Evolutionary conservation across 306 rosid genomes (phyloP).

Genomic region (Lablab purpureus): DNA sequence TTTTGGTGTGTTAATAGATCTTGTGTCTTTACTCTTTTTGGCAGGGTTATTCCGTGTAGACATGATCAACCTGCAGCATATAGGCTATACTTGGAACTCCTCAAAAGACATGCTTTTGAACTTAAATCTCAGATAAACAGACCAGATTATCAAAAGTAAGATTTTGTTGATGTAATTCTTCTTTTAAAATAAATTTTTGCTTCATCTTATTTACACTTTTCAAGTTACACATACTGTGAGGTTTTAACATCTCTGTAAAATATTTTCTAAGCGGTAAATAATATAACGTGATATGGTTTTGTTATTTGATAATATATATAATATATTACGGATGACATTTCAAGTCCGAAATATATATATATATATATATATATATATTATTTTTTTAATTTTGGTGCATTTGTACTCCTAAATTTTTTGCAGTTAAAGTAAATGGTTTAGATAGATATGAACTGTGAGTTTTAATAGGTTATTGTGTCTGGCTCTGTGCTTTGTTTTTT

Average conservation of each 20-base stretch:
- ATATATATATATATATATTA: too few relatives aligned
- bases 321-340: conserved; percentile 30
- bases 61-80: conserved; percentile 80
- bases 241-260: conserved; percentile 2
- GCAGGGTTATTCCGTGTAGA: conserved; percentile 90
- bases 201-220: conserved; percentile 19
- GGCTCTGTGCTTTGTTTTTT: conserved; percentile 19
- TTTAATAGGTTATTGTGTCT: conserved; percentile 20
- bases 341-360: background rate
- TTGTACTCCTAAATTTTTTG: conserved; percentile 9
- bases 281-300: conserved; percentile 2
- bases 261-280: background rate
- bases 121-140: conserved; percentile 74
- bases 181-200: background rate
- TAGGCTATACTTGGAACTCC: conserved; percentile 86
- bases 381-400: background rate
- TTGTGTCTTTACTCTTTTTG: conserved; percentile 23
- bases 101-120: conserved; percentile 76
- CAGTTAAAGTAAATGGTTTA: conserved; percentile 34
- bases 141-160: conserved; percentile 75
- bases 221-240: background rate
- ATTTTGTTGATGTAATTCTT: background rate
- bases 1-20: conserved; percentile 18
- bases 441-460: conserved; percentile 31
- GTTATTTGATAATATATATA: conserved; percentile 8